Percentiles rank a stretch among this genome's conserved stretches.
Conservation (phyloP, 768 basidiomycete genomes). For the Russula sp. region DNA sequence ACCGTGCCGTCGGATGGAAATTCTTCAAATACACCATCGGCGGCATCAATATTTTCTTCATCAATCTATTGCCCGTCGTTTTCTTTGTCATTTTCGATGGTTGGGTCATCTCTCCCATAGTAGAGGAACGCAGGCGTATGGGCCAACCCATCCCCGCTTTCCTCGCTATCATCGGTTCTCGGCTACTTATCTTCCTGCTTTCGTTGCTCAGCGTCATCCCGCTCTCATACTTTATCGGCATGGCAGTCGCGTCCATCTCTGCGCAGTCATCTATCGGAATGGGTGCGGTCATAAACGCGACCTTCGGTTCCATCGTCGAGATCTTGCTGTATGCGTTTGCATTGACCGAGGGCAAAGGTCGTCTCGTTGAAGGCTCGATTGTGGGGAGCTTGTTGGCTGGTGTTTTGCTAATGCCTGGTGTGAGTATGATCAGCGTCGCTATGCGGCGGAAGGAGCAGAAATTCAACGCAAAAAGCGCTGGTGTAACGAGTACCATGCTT, state of each 20-base stretch:
- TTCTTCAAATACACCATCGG: constrained; percentile 99
- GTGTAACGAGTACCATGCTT: constrained; percentile 98
- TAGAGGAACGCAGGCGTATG: constrained; percentile 55
- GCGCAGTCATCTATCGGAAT: constrained; percentile 98
- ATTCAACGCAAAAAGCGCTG: constrained; percentile 99
- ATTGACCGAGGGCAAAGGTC: constrained; percentile 85
- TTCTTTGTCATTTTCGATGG: constrained; percentile 97
- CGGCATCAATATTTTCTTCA: constrained; percentile 96
- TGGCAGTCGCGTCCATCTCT: constrained; percentile 99
- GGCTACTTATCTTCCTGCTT: constrained; percentile 77
- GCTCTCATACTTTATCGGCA: constrained; percentile 97
- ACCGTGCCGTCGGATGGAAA: constrained; percentile 82
- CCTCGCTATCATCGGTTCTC: constrained; percentile 66
- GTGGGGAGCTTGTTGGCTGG: constrained; percentile 94
- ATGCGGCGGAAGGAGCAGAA: constrained; percentile 89
- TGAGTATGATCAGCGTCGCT: constrained; percentile 92
- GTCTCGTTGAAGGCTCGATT: constrained; percentile 94
- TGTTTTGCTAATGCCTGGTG: constrained; percentile 94
- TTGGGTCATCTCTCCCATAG: constrained; percentile 70
- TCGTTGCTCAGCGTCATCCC: constrained; percentile 91
- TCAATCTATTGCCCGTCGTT: constrained; percentile 90
- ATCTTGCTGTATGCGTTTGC: constrained; percentile 91
- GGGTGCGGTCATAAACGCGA: constrained; percentile 99
- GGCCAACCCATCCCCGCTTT: constrained; percentile 60
- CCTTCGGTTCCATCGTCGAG: constrained; percentile 98